Evolutionary conservation across 2,329 filamentous ascomycete genomes (phyloP).

Genomic region (Xylariales sp.): DNA sequence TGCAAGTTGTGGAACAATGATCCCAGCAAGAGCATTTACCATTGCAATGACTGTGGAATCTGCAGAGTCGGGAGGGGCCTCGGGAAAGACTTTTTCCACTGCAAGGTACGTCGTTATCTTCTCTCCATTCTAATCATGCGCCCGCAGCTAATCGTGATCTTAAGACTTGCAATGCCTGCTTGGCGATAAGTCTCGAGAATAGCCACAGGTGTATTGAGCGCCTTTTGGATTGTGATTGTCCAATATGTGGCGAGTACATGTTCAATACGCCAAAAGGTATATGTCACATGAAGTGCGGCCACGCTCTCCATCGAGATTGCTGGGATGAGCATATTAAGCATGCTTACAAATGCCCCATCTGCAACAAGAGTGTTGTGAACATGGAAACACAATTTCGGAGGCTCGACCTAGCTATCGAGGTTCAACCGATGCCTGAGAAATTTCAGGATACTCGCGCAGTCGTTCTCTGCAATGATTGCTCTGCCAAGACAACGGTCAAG

Average conservation of each 20-base stretch:
- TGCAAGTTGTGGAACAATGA: constrained; percentile 99
- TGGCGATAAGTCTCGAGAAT: constrained; percentile 78
- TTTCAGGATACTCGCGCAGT: constrained; percentile 76
- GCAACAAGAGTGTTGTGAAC: constrained; percentile 93
- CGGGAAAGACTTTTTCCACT: constrained; percentile 96
- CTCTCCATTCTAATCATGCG: no score
- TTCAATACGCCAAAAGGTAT: constrained; percentile 87
- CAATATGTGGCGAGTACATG: constrained; percentile 94
- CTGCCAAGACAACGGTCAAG: constrained; percentile 74
- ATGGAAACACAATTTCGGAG: constrained; percentile 96
- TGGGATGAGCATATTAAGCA: constrained; percentile 83
- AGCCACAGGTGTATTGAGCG: constrained; percentile 93
- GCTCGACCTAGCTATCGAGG: constrained; percentile 78
- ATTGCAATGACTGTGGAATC: constrained; percentile 93
- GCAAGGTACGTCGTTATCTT: constrained; percentile 81
- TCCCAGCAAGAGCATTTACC: constrained; percentile 85
- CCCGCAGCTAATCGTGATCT: no score
- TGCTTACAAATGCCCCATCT: constrained; percentile 95
- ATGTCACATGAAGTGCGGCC: constrained; percentile 92
- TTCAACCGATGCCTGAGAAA: constrained; percentile 87
- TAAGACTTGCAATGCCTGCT: constrained; percentile 87
- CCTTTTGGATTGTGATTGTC: constrained; percentile 92
- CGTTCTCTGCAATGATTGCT: constrained; percentile 93
- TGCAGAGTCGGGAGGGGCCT: constrained; percentile 86
- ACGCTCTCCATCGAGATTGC: constrained; percentile 90